Base-by-base conservation (phyloP, 2,329 filamentous ascomycete genomes). In the Penicillium sp. region DNA sequence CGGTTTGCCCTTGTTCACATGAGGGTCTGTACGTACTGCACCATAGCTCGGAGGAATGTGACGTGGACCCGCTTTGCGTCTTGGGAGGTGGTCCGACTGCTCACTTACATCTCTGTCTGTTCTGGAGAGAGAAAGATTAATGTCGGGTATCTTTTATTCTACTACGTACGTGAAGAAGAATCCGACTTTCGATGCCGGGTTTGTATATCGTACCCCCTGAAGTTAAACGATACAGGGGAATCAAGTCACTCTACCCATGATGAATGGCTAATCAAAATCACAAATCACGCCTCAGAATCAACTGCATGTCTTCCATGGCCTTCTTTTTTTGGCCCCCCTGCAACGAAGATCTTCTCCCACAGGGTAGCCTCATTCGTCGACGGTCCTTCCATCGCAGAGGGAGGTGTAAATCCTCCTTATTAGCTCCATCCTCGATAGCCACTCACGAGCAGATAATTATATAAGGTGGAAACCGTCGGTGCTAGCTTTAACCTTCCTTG, bases 1-100 rank as follows among this genome's bases (percentile, higher is more conserved):
- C 21, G 19, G 9, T 25, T 44, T 25, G 12, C 13, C 21, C 31
- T 48, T 25, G 45, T 48, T 33, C 31, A 10, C 44, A 23, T 31
- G 15, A 43, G 31, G 31, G 33, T 45, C 21, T 21, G 29, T 17
- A 17, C 27, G 29, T 17, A 17, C 27, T 53, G 42, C 42, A 48
- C 42, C 36, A 31, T 13, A 27, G 6, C 19, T 36, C 29, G 29
- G 42, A 57, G 55, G 55, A 57, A 57, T 57, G 55, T 53, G 50
- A 53, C 29, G 9, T 36, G 55, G 55, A 41, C 36, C 55, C 55
- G 29, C 49, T 25, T 45, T 29, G 1, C 8, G 38, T 10, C n/a
- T 35, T 39, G 9, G 19, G 31, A n/a, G 3, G 9, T 43, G 48
- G 39, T 35, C 33, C 17, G 6, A 23, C 15, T 53, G 3, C 25